A percentile compares a stretch with the other conserved stretches of the same genome.
Conservation (phyloP, 331 rosid genomes). For the Prunus yedoensis region DNA sequence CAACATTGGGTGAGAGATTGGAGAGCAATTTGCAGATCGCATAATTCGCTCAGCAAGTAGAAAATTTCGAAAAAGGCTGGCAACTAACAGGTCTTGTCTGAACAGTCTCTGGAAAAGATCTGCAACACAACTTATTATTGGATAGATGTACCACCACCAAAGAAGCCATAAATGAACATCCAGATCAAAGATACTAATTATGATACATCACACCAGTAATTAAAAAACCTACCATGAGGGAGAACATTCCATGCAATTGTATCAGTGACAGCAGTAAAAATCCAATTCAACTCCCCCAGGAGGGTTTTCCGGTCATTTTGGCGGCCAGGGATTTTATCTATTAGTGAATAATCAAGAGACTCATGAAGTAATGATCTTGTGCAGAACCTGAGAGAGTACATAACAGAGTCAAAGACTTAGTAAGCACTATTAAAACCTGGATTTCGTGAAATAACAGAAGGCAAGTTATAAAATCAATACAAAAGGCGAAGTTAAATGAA, state of each 20-base stretch:
- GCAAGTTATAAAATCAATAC: not conserved
- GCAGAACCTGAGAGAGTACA: slow-evolving; percentile 66
- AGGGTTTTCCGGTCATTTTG: slow-evolving; percentile 95
- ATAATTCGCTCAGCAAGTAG: slow-evolving; percentile 96
- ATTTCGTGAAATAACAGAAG: not conserved
- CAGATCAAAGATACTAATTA: slow-evolving; percentile 8
- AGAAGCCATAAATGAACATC: slow-evolving; percentile 6
- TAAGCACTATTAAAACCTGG: not conserved
- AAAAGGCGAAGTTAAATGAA: not conserved
- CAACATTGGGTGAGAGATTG: slow-evolving; percentile 82
- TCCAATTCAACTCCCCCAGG: slow-evolving; percentile 97
- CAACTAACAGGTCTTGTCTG: slow-evolving; percentile 96
- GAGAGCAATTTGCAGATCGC: slow-evolving; percentile 99
- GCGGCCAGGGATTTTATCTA: slow-evolving; percentile 96
- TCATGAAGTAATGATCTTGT: slow-evolving; percentile 82
- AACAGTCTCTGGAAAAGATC: slow-evolving; percentile 96
- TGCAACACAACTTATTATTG: slow-evolving; percentile 40
- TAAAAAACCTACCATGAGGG: slow-evolving; percentile 70
- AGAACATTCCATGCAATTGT: slow-evolving; percentile 99
- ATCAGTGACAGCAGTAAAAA: slow-evolving; percentile 96
- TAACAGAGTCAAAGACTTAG: not conserved
- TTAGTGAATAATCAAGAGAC: slow-evolving; percentile 73
- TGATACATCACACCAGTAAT: not conserved
- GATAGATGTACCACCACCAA: slow-evolving; percentile 20
- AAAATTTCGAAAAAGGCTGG: slow-evolving; percentile 87